A percentile compares a stretch with the other conserved stretches of the same genome.
Evolutionary conservation across 2,329 filamentous ascomycete species (phyloP).

Genomic region (Fusarium sp.): DNA sequence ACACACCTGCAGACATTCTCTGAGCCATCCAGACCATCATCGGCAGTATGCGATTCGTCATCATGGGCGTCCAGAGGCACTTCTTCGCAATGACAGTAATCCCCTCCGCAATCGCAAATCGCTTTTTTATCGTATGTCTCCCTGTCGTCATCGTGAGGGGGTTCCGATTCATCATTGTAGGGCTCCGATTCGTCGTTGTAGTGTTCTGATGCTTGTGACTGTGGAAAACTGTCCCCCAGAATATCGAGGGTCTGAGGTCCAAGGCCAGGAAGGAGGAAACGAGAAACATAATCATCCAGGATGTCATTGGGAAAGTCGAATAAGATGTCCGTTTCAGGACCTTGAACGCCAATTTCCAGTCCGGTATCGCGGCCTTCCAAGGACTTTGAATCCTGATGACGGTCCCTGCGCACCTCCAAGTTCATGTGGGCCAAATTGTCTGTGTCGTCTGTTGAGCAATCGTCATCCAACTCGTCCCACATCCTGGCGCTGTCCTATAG

Average conservation of each 20-base stretch:
- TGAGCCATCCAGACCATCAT: background rate
- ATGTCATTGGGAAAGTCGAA: background rate
- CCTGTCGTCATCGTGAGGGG: background rate
- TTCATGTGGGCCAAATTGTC: background rate
- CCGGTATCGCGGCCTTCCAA: background rate
- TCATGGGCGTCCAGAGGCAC: background rate
- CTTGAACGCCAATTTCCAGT: background rate
- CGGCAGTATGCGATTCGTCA: background rate
- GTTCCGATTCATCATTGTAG: no score
- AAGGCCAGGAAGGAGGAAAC: background rate
- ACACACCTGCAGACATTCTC: background rate
- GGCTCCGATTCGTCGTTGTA: no score
- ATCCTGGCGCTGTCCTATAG: constrained; percentile 50
- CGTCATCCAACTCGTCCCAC: background rate
- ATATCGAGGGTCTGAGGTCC: background rate
- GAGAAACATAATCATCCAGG: no score
- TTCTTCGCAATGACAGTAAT: background rate
- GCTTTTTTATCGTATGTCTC: background rate
- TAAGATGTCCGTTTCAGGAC: background rate
- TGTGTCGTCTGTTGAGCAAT: constrained; percentile 2
- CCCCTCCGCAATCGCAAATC: background rate
- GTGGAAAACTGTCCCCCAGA: no score
- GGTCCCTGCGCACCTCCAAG: background rate
- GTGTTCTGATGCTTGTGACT: no score
- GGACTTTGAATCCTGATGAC: background rate